Evolutionary conservation across 2,329 filamentous ascomycete genomes (phyloP).

Genomic region (Calcarisporium arbuscula): DNA sequence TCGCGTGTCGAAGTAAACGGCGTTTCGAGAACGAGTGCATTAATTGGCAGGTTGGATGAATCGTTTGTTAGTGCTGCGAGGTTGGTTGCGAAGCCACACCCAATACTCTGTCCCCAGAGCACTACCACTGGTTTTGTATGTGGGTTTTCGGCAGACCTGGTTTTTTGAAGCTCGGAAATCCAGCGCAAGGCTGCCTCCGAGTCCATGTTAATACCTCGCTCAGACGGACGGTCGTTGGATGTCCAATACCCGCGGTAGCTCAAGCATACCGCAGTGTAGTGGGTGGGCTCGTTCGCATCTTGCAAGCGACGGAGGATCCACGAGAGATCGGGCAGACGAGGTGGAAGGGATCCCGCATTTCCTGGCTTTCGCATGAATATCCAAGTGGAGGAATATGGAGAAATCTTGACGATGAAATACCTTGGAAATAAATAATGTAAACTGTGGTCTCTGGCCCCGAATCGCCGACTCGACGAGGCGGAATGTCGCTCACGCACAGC

Average conservation of each 20-base stretch:
- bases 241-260: slow-evolving; percentile 74
- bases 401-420: slow-evolving; percentile 22
- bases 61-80: slow-evolving; percentile 35
- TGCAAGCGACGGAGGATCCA: slow-evolving; percentile 41
- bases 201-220: slow-evolving; percentile 64
- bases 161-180: slow-evolving; percentile 41
- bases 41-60: slow-evolving; percentile 31
- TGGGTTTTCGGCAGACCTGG: slow-evolving; percentile 11
- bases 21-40: slow-evolving; percentile 63
- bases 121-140: slow-evolving; percentile 37
- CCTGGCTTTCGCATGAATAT: slow-evolving; percentile 29
- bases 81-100: slow-evolving; percentile 63
- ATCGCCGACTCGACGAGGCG: slow-evolving; percentile 4
- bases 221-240: slow-evolving; percentile 63
- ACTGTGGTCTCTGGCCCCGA: slow-evolving; percentile 23
- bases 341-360: slow-evolving; percentile 53
- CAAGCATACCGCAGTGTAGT: slow-evolving; percentile 46
- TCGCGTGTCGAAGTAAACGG: slow-evolving; percentile 65
- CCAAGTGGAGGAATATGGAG: slow-evolving; percentile 12
- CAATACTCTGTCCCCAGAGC: slow-evolving; percentile 74
- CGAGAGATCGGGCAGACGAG: slow-evolving; percentile 50
- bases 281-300: slow-evolving; percentile 25
- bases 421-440: slow-evolving; percentile 53
- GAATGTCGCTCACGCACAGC: slow-evolving; percentile 46
- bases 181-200: slow-evolving; percentile 58